Evolutionary conservation across 139 green algal genomes (phyloP), one percentile per base, ranked within the genome.

Genomic region (Chlamydomonas incerta): DNA sequence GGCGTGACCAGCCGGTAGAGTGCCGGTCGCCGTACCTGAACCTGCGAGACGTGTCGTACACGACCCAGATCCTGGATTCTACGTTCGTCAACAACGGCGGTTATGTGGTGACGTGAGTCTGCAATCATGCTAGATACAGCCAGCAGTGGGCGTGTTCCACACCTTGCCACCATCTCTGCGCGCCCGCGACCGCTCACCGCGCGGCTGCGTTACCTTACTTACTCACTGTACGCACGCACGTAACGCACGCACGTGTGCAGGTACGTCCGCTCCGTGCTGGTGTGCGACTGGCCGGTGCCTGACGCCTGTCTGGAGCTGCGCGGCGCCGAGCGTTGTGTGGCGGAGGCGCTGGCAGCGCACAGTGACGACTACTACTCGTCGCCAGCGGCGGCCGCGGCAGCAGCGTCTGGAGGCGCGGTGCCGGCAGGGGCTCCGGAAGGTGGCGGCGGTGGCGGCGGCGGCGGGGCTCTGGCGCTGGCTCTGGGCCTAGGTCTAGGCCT

Each of bases 61-160:
- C 20, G 31, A 69, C 73, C 2, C 73, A 80, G 73, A 52, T 80
- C n/a, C 31, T 80, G 52, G 73, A 80, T 29, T 80, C 73, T 6
- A 29, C 8, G 31, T 31, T 80, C 3, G 52, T 55, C 18, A 52
- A 80, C 73, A 80, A 80, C 20, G 73, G 73, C 20, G 73, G 73
- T 20, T 80, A 80, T 31, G 4, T 14, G 29, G 26, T 80, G 13
- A 66, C 29, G 72, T 80, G 72, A 46, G 72, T n/a, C n/a, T n/a
- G n/a, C n/a, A n/a, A n/a, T n/a, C n/a, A n/a, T n/a, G n/a, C n/a
- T n/a, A n/a, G n/a, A n/a, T n/a, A n/a, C n/a, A n/a, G n/a, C n/a
- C n/a, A n/a, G n/a, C n/a, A n/a, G n/a, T n/a, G n/a, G n/a, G n/a
- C n/a, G n/a, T n/a, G n/a, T n/a, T n/a, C n/a, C n/a, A n/a, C n/a